Conservation (phyloP, 352 stramenopile species). For the Pythium plurisporium region DNA sequence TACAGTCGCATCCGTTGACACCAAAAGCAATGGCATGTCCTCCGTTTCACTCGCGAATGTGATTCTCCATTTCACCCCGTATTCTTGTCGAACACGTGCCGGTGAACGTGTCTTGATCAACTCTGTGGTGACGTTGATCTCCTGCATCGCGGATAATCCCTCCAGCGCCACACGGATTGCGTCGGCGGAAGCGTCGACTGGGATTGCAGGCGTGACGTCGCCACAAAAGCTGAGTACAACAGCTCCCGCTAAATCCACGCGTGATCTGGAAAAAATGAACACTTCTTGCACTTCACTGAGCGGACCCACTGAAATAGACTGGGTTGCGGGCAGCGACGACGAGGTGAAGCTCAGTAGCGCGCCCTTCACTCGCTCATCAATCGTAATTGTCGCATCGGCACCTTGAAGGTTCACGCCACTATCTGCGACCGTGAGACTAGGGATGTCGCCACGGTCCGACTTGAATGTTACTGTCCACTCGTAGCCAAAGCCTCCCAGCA, state of each 20-base stretch:
- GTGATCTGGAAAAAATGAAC: slow-evolving; percentile 53
- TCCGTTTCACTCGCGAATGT: slow-evolving; percentile 38
- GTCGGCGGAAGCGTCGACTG: slow-evolving; percentile 34
- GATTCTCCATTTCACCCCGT: slow-evolving; percentile 65
- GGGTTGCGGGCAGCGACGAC: slow-evolving; percentile 8
- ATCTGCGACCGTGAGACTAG: slow-evolving; percentile 30
- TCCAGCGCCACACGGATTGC: slow-evolving; percentile 57
- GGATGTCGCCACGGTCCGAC: slow-evolving; percentile 39
- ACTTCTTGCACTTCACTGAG: slow-evolving; percentile 65
- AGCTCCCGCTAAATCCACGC: slow-evolving; percentile 47
- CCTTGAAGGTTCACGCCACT: slow-evolving; percentile 9
- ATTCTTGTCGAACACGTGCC: slow-evolving; percentile 35
- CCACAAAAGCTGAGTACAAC: slow-evolving; percentile 64
- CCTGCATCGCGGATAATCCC: slow-evolving; percentile 50
- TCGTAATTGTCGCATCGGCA: slow-evolving; percentile 23
- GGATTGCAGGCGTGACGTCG: slow-evolving; percentile 45
- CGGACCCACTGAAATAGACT: slow-evolving; percentile 26
- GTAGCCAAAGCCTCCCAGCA: slow-evolving; percentile 53
- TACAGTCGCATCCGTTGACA: slow-evolving; percentile 36
- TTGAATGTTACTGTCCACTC: slow-evolving; percentile 70
- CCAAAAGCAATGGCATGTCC: slow-evolving; percentile 42
- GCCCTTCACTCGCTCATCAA: slow-evolving; percentile 45
- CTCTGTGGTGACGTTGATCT: slow-evolving; percentile 42
- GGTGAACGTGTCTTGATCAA: slow-evolving; percentile 18
- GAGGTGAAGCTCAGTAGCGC: slow-evolving; percentile 19